Evolutionary conservation across 2,329 filamentous ascomycete genomes (phyloP), one percentile per base, ranked within the genome.

Genomic region (Phyllosticta citribraziliensis): DNA sequence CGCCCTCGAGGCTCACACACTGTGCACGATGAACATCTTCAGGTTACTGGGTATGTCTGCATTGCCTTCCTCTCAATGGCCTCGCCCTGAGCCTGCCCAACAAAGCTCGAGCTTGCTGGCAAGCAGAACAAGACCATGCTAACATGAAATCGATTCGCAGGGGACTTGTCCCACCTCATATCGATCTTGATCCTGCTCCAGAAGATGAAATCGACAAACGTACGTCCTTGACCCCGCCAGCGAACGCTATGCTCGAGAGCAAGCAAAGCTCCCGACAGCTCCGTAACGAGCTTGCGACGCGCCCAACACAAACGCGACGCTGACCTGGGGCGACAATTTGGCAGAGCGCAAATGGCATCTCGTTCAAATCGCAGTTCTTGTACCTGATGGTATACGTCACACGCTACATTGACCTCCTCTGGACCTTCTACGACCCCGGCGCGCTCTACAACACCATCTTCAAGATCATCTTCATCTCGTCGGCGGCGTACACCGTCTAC

Each of bases 291-390:
- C 25, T 17, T 19, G 55, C 50, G 54, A 53, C 27, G 5, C 27
- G 40, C 19, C 22, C 20, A 52, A 10, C 22, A 20, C 14, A 56
- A 11, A 40, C 20, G 25, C 20, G 24, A 40, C 12, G 50, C 58
- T 61, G 58, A 61, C 58, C 58, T 60, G 56, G 58, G 20, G 11
- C 64, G 17, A 52, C 51, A 47, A 61, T 3, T 62, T 33, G 20
- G n/a, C 73, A 97, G 93, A 97, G 92, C 81, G 96, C 92, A 74
- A 88, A 93, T 52, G 94, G 94, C 69, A 93, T 99, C 76, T 99
- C 94, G 17, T 97, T 99, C 84, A 99, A 99, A 76, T 97, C 93
- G 64, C 94, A 99, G 82, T 90, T 87, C 57, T 83, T 99, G 62
- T 99, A 99, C 77, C 81, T 97, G 67, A 79, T 96, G 53, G 94